Conservation (phyloP, 2,329 filamentous ascomycete genomes). For the Colletotrichum spaethianum region DNA sequence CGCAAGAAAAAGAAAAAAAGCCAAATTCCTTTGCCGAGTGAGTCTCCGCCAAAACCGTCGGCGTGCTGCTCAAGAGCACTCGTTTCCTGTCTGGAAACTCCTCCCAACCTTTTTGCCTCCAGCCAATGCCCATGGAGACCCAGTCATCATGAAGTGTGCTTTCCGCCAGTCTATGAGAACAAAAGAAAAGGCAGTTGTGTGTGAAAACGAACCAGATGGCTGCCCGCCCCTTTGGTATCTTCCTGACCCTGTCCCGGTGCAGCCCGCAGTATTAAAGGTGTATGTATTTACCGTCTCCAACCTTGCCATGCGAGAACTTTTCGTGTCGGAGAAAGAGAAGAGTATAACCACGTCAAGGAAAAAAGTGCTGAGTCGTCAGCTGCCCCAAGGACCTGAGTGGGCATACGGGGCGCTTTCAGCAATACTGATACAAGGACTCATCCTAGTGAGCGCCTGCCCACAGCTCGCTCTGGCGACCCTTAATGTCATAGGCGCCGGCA, state of each 20-base stretch:
- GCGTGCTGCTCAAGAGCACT: constrained; percentile 15
- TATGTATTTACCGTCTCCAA: constrained; percentile 42
- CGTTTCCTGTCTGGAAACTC: constrained; percentile 37
- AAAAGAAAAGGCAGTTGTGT: constrained; percentile 37
- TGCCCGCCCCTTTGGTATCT: constrained; percentile 37
- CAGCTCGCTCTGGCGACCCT: constrained; percentile 68
- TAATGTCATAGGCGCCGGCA: constrained; percentile 72
- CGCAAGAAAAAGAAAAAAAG: constrained; percentile 18
- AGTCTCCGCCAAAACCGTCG: constrained; percentile 14
- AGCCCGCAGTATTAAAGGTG: constrained; percentile 42
- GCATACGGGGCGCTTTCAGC: neutral
- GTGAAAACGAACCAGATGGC: constrained; percentile 33
- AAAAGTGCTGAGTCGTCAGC: constrained; percentile 1
- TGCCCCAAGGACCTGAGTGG: neutral
- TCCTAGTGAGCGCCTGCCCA: constrained; percentile 65
- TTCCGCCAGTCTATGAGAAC: constrained; percentile 39
- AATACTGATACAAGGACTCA: neutral
- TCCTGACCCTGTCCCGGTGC: constrained; percentile 29
- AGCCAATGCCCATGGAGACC: constrained; percentile 35
- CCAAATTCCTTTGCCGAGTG: constrained; percentile 30
- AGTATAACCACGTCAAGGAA: constrained; percentile 8
- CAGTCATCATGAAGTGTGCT: constrained; percentile 40
- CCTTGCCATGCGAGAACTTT: constrained; percentile 42
- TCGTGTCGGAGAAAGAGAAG: constrained; percentile 16
- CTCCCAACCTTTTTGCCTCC: constrained; percentile 36